phyloP scores from a whole-genome alignment of 345 rosid genomes.

The Murraya paniculata region DNA sequence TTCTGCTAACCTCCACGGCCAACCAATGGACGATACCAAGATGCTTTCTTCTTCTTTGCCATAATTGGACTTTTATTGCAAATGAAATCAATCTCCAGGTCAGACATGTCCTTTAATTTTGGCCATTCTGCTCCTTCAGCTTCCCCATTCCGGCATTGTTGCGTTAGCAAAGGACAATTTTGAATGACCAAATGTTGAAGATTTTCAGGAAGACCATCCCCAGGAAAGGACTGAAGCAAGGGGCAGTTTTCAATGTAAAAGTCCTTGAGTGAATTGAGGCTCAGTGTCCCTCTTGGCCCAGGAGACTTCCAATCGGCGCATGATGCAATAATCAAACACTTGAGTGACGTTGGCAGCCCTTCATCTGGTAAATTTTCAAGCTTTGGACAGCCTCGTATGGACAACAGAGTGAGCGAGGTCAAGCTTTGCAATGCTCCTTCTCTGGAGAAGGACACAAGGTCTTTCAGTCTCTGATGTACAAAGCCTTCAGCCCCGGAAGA shows the following conservation, averaged over 20 bases:
- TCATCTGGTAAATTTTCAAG: constrained; percentile 20
- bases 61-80: neutral
- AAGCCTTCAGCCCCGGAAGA: constrained; percentile 25
- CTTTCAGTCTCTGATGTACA: constrained; percentile 21
- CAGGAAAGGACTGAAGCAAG: constrained; percentile 28
- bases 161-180: constrained; percentile 7
- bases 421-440: constrained; percentile 24
- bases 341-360: constrained; percentile 11
- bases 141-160: constrained; percentile 5
- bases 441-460: constrained; percentile 18
- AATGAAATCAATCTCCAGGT: constrained; percentile 17
- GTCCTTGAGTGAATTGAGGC: constrained; percentile 26
- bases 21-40: neutral
- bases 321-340: constrained; percentile 20
- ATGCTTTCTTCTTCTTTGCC: neutral
- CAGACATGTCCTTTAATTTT: constrained; percentile 17
- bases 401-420: constrained; percentile 18
- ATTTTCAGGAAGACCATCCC: constrained; percentile 26
- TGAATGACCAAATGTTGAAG: constrained; percentile 24
- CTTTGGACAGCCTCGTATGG: constrained; percentile 21
- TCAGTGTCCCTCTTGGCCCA: constrained; percentile 15
- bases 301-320: constrained; percentile 16
- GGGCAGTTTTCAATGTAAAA: constrained; percentile 32
- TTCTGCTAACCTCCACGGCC: neutral
- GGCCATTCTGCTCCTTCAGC: constrained; percentile 20